Evolutionary conservation across 805 yeast genomes (phyloP).

Genomic region (Wickerhamiella brachini): DNA sequence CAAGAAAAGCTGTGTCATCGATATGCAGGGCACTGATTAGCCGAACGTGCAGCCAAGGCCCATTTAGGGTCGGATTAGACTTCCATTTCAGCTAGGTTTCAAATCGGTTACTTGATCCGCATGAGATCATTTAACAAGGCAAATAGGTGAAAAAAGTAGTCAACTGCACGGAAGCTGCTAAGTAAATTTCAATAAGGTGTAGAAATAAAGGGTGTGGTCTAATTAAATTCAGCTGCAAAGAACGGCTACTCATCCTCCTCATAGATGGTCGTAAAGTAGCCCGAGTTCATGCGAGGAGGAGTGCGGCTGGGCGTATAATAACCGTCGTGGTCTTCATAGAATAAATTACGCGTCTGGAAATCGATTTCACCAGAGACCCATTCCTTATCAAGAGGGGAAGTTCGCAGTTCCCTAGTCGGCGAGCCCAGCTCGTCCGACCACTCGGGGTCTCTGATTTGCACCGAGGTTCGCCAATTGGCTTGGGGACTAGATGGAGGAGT

Average conservation of each 20-base stretch:
- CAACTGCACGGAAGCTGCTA: too few relatives aligned
- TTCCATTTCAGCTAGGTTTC: background rate
- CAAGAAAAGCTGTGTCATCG: background rate
- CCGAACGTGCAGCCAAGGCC: background rate
- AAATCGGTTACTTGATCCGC: too few relatives aligned
- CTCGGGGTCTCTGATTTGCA: background rate
- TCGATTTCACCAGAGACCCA: background rate
- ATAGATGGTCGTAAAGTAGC: background rate
- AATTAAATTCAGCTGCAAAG: too few relatives aligned
- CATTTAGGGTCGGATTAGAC: too few relatives aligned
- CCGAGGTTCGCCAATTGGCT: background rate
- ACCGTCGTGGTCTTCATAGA: conserved; percentile 1
- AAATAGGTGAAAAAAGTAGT: too few relatives aligned
- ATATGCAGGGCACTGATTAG: background rate
- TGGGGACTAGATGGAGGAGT: background rate
- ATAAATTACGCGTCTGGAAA: background rate
- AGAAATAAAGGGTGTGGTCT: too few relatives aligned
- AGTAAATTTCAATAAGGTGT: too few relatives aligned
- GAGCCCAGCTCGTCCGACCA: background rate
- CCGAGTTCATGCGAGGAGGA: background rate
- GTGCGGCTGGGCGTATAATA: background rate
- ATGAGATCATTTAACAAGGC: too few relatives aligned
- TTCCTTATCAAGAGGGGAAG: background rate
- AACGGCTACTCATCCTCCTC: background rate
- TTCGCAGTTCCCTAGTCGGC: background rate